Conservation (phyloP, 2,329 filamentous ascomycete species). For the Cladosporium sp. region DNA sequence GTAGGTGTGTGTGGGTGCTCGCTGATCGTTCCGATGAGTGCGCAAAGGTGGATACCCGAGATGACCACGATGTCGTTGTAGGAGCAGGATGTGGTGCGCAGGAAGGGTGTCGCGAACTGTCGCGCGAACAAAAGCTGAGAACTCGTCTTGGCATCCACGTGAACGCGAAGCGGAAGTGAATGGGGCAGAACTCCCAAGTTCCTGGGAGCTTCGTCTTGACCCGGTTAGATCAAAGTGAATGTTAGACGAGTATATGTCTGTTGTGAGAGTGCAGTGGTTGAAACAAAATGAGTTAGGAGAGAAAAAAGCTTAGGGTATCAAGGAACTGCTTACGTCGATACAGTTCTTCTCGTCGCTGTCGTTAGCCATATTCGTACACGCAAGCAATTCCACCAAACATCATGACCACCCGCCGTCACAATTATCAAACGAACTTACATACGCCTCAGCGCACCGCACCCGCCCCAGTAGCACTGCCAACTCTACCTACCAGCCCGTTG, state of each 20-base stretch:
- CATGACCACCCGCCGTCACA: no score
- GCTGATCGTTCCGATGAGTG: not conserved
- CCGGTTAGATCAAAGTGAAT: not conserved
- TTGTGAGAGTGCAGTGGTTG: not conserved
- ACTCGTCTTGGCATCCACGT: not conserved
- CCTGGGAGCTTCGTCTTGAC: not conserved
- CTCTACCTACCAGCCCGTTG: constrained; percentile 14
- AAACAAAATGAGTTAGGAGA: not conserved
- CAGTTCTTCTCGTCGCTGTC: not conserved
- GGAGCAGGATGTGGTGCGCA: not conserved
- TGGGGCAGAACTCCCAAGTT: not conserved
- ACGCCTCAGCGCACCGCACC: constrained; percentile 5
- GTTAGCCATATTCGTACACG: not conserved
- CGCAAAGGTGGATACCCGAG: not conserved
- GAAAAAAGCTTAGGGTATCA: not conserved
- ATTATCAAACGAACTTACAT: not conserved
- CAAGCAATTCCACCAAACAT: not conserved
- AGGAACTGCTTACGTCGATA: not conserved
- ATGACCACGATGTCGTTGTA: not conserved
- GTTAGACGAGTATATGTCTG: not conserved
- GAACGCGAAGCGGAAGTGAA: not conserved
- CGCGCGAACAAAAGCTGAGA: not conserved
- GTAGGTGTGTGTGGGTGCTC: not conserved
- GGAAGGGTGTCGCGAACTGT: not conserved
- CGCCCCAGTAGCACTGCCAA: constrained; percentile 10